These are phyloP conservation scores for Papiliotrema laurentii DNA, from an alignment of 1,284 basidiomycete species.

Conservation along the genomic window DNA sequence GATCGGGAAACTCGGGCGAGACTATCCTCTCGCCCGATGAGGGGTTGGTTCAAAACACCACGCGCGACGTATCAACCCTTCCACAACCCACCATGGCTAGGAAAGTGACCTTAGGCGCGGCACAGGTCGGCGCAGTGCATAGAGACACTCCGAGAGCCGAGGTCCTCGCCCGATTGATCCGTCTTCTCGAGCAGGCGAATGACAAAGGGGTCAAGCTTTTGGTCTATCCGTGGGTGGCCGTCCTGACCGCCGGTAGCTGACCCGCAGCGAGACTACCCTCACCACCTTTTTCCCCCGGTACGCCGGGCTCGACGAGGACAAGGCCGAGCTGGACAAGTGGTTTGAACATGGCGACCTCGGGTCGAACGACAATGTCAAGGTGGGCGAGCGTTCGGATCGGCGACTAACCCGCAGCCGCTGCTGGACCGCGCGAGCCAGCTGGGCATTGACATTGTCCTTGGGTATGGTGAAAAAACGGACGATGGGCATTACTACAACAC, in stretches of 20 bases:
- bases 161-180: constrained; percentile 24
- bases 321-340: constrained; percentile 25
- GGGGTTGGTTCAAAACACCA: no score
- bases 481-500: constrained; percentile 27
- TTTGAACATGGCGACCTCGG: no score
- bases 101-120: constrained; percentile 31
- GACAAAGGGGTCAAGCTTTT: constrained; percentile 24
- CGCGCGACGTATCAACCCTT: no score
- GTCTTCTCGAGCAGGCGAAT: constrained; percentile 27
- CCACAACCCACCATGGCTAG: constrained; percentile 32
- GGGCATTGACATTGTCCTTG: constrained; percentile 32
- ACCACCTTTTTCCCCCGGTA: constrained; percentile 40
- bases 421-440: constrained; percentile 25
- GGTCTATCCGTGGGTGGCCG: constrained; percentile 30
- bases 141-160: constrained; percentile 20
- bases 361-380: constrained; percentile 7
- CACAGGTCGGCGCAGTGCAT: constrained; percentile 38
- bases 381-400: no score
- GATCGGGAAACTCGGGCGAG: no score
- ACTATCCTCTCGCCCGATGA: no score
- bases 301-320: constrained; percentile 28
- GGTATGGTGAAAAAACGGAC: constrained; percentile 33
- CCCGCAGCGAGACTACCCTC: constrained; percentile 29
- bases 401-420: constrained; percentile 22
- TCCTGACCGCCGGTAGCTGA: not conserved